Base-by-base conservation (phyloP, 768 basidiomycete genomes). In the Auriscalpium vulgare region DNA sequence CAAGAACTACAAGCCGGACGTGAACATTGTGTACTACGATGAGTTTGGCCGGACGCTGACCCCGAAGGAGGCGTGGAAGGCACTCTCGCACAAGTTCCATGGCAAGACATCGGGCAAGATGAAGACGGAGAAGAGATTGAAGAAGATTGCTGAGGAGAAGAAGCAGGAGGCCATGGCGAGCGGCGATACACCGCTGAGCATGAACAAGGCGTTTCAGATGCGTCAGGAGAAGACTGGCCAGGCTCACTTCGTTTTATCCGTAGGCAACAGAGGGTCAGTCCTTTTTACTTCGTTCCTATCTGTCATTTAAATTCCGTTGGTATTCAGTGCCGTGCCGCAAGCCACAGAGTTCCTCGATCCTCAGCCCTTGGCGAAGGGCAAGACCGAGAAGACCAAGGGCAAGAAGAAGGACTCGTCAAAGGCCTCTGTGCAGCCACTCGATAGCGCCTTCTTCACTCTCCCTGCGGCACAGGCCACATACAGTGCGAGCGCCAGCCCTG, bases 51-150 rank as follows among this genome's bases (percentile, higher is more conserved):
- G 97, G 40, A 68, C 79, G 56, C 73, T 94, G 68, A 91, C 90
- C 21, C 86, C 86, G 17, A 97, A 97, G 76, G 97, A 99, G 74
- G 95, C 95, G 6, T 98, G 95, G 95, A 97, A 97, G 74, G 91
- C 93, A 16, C 75, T 99, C 45, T 94, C 91, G 46, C 97, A 99
- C 69, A 90, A 91, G 67, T 98, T 99, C 83, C 97, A 99, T 63
- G 97, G 97, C 37, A 97, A 98, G 71, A 92, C 92, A 2, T 91
- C 90, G 1, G 97, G 97, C 10, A 90, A 87, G 75, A 91, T 89
- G 83, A 98, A 98, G 80, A 94, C 88, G 21, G 95, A 97, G 77
- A 97, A 97, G 70, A 80, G 92, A 58, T 66, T 97, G 61, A 94
- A 95, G 81, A 94, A 89, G 76, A 97, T 98, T 61, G 90, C 86